Conservation (phyloP, 495 filamentous ascomycete genomes). For the Tirmania nivea region DNA sequence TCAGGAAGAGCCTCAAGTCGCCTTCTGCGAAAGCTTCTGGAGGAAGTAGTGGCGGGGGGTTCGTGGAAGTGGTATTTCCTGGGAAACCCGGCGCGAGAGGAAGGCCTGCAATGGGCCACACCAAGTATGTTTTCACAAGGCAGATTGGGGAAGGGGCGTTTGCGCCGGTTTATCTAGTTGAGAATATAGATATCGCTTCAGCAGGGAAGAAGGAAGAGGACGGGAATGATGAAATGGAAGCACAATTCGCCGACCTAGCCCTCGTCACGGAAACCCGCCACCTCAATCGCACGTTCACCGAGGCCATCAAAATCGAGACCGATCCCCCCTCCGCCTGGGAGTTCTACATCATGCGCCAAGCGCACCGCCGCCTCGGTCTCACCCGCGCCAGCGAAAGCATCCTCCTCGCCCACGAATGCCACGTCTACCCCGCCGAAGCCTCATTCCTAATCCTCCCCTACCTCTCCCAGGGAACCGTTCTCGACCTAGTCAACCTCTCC, state of each 20-base stretch:
- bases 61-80: no score
- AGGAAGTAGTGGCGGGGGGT: no score
- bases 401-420: constrained; percentile 62
- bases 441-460: constrained; percentile 69
- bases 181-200: constrained; percentile 34
- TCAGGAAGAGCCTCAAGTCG: constrained; percentile 35
- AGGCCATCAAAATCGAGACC: constrained; percentile 60
- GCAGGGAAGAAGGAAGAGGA: constrained; percentile 26
- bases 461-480: constrained; percentile 70
- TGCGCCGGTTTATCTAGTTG: constrained; percentile 78
- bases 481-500: constrained; percentile 78
- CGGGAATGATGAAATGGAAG: constrained; percentile 31
- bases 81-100: no score
- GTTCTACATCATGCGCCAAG: constrained; percentile 80
- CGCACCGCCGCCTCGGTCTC: constrained; percentile 47
- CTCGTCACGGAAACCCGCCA: background rate
- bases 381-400: constrained; percentile 52
- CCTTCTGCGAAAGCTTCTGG: no score
- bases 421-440: constrained; percentile 65
- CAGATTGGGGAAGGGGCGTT: constrained; percentile 86
- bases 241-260: constrained; percentile 23
- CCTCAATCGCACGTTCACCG: constrained; percentile 19
- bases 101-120: no score
- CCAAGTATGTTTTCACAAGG: constrained; percentile 49
- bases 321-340: constrained; percentile 82